phyloP scores from a whole-genome alignment of 306 rosid genomes.

The Dryas drummondii region DNA sequence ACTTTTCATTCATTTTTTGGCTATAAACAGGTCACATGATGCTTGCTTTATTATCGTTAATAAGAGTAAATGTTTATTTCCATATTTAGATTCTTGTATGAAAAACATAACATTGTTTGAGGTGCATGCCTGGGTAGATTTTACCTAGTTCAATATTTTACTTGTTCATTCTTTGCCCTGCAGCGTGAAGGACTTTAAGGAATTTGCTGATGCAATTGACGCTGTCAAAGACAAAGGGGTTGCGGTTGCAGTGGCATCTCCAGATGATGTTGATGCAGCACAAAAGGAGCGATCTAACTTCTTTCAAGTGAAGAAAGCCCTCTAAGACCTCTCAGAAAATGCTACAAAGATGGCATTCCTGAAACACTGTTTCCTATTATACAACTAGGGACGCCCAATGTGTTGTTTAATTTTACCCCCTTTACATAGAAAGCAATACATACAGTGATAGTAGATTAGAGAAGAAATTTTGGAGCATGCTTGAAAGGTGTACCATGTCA shows the following conservation, averaged over 20 bases:
- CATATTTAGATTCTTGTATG: not conserved
- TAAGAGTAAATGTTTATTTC: not conserved
- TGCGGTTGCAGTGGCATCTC: slow-evolving; percentile 94
- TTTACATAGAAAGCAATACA: slow-evolving; percentile 11
- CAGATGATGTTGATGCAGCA: slow-evolving; percentile 79
- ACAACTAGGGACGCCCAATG: not conserved
- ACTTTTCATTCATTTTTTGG: not conserved
- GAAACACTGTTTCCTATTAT: not conserved
- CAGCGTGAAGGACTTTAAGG: slow-evolving; percentile 90
- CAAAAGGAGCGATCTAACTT: slow-evolving; percentile 54
- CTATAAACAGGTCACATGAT: not conserved
- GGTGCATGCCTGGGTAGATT: not conserved
- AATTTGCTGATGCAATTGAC: slow-evolving; percentile 66
- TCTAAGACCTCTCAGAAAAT: slow-evolving; percentile 26
- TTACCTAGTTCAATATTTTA: not conserved
- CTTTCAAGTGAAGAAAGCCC: slow-evolving; percentile 86
- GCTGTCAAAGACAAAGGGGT: slow-evolving; percentile 79
- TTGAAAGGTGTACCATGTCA: not conserved
- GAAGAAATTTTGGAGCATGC: not conserved
- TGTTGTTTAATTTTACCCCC: not conserved
- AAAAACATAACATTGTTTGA: not conserved
- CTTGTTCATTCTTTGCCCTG: slow-evolving; percentile 9
- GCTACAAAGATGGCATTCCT: not conserved
- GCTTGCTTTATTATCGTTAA: not conserved
- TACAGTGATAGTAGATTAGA: not conserved